Conservation (phyloP, 2,329 filamentous ascomycete genomes). For the Monosporascus cannonballus region DNA sequence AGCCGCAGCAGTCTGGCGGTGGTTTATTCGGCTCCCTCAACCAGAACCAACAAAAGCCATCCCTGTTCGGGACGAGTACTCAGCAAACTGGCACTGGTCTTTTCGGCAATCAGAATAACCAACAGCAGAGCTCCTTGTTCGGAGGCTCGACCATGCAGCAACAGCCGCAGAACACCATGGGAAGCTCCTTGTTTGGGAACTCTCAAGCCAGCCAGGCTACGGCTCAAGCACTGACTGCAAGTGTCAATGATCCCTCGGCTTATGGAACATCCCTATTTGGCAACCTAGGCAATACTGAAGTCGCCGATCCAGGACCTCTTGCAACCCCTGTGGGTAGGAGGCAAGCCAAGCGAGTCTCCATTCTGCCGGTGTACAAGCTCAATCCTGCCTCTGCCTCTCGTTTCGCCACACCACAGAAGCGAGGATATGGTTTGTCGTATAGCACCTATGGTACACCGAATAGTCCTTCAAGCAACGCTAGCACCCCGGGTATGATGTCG, state of each 20-base stretch:
- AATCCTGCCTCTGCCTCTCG: slow-evolving; percentile 75
- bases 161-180: slow-evolving; percentile 36
- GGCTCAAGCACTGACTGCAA: slow-evolving; percentile 67
- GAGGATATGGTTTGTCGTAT: slow-evolving; percentile 88
- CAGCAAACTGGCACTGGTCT: slow-evolving; percentile 42
- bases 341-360: slow-evolving; percentile 72
- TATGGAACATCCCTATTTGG: slow-evolving; percentile 87
- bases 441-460: slow-evolving; percentile 82
- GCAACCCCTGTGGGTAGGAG: slow-evolving; percentile 77
- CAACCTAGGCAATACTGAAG: slow-evolving; percentile 57
- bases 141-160: slow-evolving; percentile 41
- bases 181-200: slow-evolving; percentile 54
- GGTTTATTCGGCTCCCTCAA: slow-evolving; percentile 45
- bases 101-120: slow-evolving; percentile 45
- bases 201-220: slow-evolving; percentile 43
- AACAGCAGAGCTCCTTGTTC: slow-evolving; percentile 41
- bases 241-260: slow-evolving; percentile 75
- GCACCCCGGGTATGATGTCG: slow-evolving; percentile 61
- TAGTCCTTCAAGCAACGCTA: slow-evolving; percentile 60
- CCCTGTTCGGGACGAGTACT: slow-evolving; percentile 44
- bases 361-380: slow-evolving; percentile 81
- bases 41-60: slow-evolving; percentile 49
- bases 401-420: slow-evolving; percentile 76
- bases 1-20: slow-evolving; percentile 27
- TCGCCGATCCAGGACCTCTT: slow-evolving; percentile 75